phyloP scores from a whole-genome alignment of 2,329 filamentous ascomycete species.

The Pochonia chlamydosporia region DNA sequence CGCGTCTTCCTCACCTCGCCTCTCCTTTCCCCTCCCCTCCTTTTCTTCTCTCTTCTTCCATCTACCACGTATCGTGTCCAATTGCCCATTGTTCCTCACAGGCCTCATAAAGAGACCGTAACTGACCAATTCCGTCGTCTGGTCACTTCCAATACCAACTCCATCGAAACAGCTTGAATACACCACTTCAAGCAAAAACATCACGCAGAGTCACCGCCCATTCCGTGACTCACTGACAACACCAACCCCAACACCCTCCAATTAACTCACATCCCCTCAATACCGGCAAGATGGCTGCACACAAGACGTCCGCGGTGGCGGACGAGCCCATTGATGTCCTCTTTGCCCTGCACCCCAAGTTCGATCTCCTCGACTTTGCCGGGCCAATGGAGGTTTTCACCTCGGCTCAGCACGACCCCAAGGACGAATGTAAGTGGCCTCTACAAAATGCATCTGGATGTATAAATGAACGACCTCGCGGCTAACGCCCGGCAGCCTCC shows the following conservation, averaged over 20 bases:
- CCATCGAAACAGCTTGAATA: not conserved
- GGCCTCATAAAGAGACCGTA: not conserved
- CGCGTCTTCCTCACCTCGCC: conserved; percentile 10
- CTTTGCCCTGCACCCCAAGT: conserved; percentile 55
- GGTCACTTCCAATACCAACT: not conserved
- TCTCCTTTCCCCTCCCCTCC: conserved; percentile 12
- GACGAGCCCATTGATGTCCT: conserved; percentile 53
- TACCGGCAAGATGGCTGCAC: conserved; percentile 46
- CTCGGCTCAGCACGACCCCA: conserved; percentile 45
- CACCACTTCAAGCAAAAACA: not conserved
- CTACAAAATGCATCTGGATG: not conserved
- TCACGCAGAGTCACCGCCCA: not conserved
- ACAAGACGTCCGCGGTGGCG: conserved; percentile 52
- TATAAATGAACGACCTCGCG: not conserved
- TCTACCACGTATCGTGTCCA: conserved; percentile 4
- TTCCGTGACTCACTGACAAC: not conserved
- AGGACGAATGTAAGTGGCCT: conserved; percentile 39
- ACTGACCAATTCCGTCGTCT: not conserved
- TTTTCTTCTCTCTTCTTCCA: conserved; percentile 16
- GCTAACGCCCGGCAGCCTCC: conserved; percentile 31
- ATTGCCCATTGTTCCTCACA: conserved; percentile 7
- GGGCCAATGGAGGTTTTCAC: conserved; percentile 48
- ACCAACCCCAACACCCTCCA: conserved; percentile 7
- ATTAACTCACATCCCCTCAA: conserved; percentile 13
- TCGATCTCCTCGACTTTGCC: conserved; percentile 53